Evolutionary conservation across 768 basidiomycete species (phyloP).

Genomic region (Leccinum longicurvipes): DNA sequence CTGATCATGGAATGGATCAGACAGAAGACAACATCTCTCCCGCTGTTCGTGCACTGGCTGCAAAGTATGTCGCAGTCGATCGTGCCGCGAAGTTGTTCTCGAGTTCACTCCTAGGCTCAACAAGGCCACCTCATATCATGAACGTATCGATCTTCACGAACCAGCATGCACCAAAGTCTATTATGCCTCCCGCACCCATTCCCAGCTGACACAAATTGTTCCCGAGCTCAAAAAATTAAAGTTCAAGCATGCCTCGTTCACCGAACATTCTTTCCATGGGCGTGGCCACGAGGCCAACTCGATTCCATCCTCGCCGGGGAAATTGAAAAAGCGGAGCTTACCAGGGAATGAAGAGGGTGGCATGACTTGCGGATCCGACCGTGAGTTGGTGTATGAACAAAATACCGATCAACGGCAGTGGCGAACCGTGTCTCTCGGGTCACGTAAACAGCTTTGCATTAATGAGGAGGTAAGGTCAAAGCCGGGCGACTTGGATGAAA

Average conservation of each 20-base stretch:
- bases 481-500: conserved; percentile 77
- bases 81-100: neutral
- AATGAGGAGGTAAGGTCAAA: conserved; percentile 71
- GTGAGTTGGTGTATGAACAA: neutral
- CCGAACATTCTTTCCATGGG: conserved; percentile 12
- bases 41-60: conserved; percentile 76
- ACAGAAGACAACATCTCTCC: conserved; percentile 64
- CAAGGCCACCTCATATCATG: conserved; percentile 1
- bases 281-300: neutral
- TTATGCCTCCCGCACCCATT: conserved; percentile 95
- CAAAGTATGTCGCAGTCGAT: conserved; percentile 47
- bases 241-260: conserved; percentile 36
- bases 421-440: conserved; percentile 83
- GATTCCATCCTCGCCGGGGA: neutral
- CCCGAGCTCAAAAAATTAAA: conserved; percentile 79
- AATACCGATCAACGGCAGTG: conserved; percentile 26
- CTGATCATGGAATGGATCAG: conserved; percentile 43
- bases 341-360: conserved; percentile 20
- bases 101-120: conserved; percentile 16
- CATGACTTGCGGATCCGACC: neutral
- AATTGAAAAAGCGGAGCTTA: conserved; percentile 19
- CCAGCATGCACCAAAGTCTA: conserved; percentile 79
- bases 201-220: conserved; percentile 88
- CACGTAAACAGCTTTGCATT: conserved; percentile 89
- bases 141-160: conserved; percentile 34